Evolutionary conservation across 805 yeast species (phyloP).

Genomic region (Saturnispora dispora): DNA sequence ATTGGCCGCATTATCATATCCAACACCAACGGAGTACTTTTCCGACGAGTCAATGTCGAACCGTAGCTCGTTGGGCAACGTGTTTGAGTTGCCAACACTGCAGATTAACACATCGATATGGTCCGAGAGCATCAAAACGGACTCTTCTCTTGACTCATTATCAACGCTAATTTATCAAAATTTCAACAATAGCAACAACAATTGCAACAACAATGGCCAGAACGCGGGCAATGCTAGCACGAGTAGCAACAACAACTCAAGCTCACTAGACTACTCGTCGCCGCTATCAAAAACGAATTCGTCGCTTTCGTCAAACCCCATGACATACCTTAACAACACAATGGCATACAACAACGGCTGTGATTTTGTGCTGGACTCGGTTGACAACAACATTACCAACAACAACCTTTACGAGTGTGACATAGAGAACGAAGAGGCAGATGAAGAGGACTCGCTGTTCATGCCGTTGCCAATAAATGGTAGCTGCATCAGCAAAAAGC

Average conservation of each 20-base stretch:
- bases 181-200: slow-evolving; percentile 1
- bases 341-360: background rate
- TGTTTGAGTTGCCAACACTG: slow-evolving; percentile 4
- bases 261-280: background rate
- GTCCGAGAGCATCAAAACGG: background rate
- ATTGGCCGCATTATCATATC: slow-evolving; percentile 1
- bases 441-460: background rate
- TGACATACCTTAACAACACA: background rate
- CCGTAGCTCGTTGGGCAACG: slow-evolving; percentile 11
- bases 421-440: background rate
- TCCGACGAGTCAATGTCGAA: slow-evolving; percentile 9
- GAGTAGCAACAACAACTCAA: slow-evolving; percentile 1
- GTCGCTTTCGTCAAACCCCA: background rate
- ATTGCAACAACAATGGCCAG: background rate
- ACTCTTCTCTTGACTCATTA: background rate
- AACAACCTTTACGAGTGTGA: background rate
- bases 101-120: background rate
- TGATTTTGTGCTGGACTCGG: background rate
- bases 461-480: background rate
- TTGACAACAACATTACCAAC: background rate
- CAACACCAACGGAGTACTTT: slow-evolving; percentile 10
- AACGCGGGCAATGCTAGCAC: background rate
- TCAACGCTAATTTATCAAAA: background rate
- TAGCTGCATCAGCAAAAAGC: background rate
- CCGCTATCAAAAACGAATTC: slow-evolving; percentile 1